A percentile compares a stretch with the other conserved stretches of the same genome.
Evolutionary conservation across 148 eudicot species (phyloP).

Genomic region (Vaccinium corymbosum): DNA sequence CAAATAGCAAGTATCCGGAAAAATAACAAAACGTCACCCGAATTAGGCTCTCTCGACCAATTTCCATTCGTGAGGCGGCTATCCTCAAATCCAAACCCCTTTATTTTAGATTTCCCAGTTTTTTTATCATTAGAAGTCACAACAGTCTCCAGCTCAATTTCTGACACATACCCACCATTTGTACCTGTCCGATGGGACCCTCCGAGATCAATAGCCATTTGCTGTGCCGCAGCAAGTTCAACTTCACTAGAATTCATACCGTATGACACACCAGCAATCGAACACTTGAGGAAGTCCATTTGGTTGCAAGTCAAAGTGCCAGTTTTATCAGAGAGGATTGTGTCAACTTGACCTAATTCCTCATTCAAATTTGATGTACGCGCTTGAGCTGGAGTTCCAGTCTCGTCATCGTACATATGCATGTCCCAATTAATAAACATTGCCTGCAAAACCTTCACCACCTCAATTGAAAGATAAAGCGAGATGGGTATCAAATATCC

Average conservation of each 20-base stretch:
- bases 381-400: constrained; percentile 91
- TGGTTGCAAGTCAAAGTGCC: constrained; percentile 97
- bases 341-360: constrained; percentile 95
- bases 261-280: constrained; percentile 76
- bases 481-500: constrained; percentile 96
- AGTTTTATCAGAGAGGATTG: constrained; percentile 95
- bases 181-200: constrained; percentile 20
- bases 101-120: constrained; percentile 31
- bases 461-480: constrained; percentile 90
- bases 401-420: constrained; percentile 81
- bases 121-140: constrained; percentile 46
- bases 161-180: constrained; percentile 27
- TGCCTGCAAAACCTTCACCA: constrained; percentile 94
- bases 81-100: constrained; percentile 76
- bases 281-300: constrained; percentile 96
- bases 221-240: constrained; percentile 88
- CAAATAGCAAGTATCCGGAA: constrained; percentile 75
- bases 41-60: constrained; percentile 60
- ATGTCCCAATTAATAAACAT: constrained; percentile 75
- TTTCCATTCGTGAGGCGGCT: constrained; percentile 55
- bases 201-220: constrained; percentile 73
- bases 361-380: constrained; percentile 92
- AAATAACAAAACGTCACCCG: constrained; percentile 45
- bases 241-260: constrained; percentile 83
- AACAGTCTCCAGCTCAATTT: constrained; percentile 50